Evolutionary conservation across 768 basidiomycete species (phyloP).

Genomic region (Artomyces pyxidatus): DNA sequence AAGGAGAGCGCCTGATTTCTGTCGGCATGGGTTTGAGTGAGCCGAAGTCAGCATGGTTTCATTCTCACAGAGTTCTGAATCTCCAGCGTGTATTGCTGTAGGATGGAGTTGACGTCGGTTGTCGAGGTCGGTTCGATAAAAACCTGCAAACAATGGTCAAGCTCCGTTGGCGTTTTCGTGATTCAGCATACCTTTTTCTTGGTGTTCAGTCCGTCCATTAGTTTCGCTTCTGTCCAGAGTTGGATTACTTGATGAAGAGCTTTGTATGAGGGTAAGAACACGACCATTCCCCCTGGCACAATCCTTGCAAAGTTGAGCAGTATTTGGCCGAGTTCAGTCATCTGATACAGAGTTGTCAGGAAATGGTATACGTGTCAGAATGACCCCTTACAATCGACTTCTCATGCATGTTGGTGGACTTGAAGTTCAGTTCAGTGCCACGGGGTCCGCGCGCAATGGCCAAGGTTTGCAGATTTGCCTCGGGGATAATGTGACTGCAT

Average conservation of each 20-base stretch:
- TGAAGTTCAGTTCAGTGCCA: constrained; percentile 73
- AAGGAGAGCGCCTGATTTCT: constrained; percentile 59
- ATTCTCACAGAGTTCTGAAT: constrained; percentile 7
- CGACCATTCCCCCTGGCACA: constrained; percentile 82
- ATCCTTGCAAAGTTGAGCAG: constrained; percentile 72
- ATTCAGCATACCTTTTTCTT: constrained; percentile 63
- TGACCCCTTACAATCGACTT: constrained; percentile 38
- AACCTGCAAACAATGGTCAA: constrained; percentile 2
- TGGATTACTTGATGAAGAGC: constrained; percentile 64
- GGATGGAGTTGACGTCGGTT: constrained; percentile 6
- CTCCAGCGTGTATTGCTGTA: constrained; percentile 8
- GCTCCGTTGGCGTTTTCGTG: neutral
- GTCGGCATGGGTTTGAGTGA: neutral
- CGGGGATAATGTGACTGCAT: constrained; percentile 88
- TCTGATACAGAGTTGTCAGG: constrained; percentile 1
- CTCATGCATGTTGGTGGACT: constrained; percentile 65
- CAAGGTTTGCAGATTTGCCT: constrained; percentile 65
- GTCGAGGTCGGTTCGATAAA: constrained; percentile 8
- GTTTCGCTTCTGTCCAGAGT: constrained; percentile 55
- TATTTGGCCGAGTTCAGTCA: constrained; percentile 71
- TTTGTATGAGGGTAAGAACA: constrained; percentile 90
- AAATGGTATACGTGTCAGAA: neutral
- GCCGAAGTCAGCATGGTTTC: neutral
- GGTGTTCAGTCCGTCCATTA: constrained; percentile 48
- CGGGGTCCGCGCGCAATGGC: constrained; percentile 69